phyloP scores from a whole-genome alignment of 2,329 filamentous ascomycete genomes.

The Ophiostoma fasciatum region DNA sequence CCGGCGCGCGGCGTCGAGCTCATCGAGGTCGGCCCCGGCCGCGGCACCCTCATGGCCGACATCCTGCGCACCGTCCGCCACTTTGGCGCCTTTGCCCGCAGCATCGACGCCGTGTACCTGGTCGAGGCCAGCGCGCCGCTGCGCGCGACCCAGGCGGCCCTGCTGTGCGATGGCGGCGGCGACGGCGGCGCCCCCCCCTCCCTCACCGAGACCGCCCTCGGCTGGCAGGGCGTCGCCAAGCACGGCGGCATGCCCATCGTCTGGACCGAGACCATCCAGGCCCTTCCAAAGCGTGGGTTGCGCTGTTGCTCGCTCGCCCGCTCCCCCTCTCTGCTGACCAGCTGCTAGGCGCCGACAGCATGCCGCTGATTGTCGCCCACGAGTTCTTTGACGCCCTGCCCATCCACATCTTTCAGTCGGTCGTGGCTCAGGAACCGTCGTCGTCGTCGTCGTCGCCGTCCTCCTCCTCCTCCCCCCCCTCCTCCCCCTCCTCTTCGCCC shows the following conservation, averaged over 20 bases:
- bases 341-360: slow-evolving; percentile 44
- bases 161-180: too few relatives aligned
- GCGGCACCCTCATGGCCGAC: slow-evolving; percentile 95
- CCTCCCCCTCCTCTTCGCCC: slow-evolving; percentile 12
- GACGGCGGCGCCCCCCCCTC: slow-evolving; percentile 50
- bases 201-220: slow-evolving; percentile 56
- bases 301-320: neutral
- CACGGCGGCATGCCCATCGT: slow-evolving; percentile 60
- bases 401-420: slow-evolving; percentile 84
- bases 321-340: neutral
- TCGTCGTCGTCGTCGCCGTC: slow-evolving; percentile 22
- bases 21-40: slow-evolving; percentile 85
- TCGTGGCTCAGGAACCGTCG: slow-evolving; percentile 26
- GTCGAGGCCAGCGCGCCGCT: slow-evolving; percentile 83
- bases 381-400: slow-evolving; percentile 98
- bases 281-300: slow-evolving; percentile 53
- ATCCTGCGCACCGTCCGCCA: slow-evolving; percentile 80
- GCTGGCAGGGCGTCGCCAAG: slow-evolving; percentile 61
- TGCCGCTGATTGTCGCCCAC: slow-evolving; percentile 88
- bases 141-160: slow-evolving; percentile 59
- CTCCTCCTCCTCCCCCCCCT: slow-evolving; percentile 18
- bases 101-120: slow-evolving; percentile 78
- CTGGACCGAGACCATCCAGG: slow-evolving; percentile 80
- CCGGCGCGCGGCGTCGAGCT: slow-evolving; percentile 64
- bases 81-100: slow-evolving; percentile 62